Percentiles rank a stretch among this genome's conserved stretches.
These are phyloP conservation scores for Colletotrichum australisinense DNA, from an alignment of 2,329 filamentous ascomycete genomes.

Conservation along the genomic window DNA sequence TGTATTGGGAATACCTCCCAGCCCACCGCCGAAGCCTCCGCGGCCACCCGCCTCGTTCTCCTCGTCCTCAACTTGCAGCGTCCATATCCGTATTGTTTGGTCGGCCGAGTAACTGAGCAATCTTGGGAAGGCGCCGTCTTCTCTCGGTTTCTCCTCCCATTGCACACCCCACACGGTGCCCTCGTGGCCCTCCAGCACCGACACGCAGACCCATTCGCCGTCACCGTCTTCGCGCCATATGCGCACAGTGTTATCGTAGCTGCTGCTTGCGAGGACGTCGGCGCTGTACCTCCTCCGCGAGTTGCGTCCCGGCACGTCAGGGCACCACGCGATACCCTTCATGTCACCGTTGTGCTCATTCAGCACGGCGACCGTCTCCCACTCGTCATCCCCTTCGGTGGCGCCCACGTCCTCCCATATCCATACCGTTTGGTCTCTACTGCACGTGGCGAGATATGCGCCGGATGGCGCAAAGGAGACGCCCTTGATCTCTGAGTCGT, in stretches of 20 bases:
- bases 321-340: slow-evolving; percentile 94
- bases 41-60: slow-evolving; percentile 45
- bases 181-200: slow-evolving; percentile 81
- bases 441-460: slow-evolving; percentile 88
- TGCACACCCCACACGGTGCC: slow-evolving; percentile 93
- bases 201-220: slow-evolving; percentile 90
- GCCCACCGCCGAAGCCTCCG: slow-evolving; percentile 48
- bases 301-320: slow-evolving; percentile 67
- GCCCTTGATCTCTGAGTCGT: slow-evolving; percentile 92
- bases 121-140: slow-evolving; percentile 63
- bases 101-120: slow-evolving; percentile 91
- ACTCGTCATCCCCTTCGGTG: slow-evolving; percentile 87
- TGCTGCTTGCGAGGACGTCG: slow-evolving; percentile 87
- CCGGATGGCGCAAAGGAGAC: slow-evolving; percentile 80
- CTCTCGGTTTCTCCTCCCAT: slow-evolving; percentile 66
- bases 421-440: slow-evolving; percentile 94
- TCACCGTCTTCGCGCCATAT: slow-evolving; percentile 92
- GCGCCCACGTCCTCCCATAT: slow-evolving; percentile 93
- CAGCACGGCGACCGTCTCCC: slow-evolving; percentile 94
- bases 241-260: slow-evolving; percentile 92
- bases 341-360: slow-evolving; percentile 96
- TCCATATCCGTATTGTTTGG: slow-evolving; percentile 82
- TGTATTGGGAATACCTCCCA: slow-evolving; percentile 84
- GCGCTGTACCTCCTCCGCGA: slow-evolving; percentile 60
- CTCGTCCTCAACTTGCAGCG: slow-evolving; percentile 65